These are phyloP conservation scores for Podospora australis DNA, from an alignment of 495 filamentous ascomycete species.

Conservation along the genomic window DNA sequence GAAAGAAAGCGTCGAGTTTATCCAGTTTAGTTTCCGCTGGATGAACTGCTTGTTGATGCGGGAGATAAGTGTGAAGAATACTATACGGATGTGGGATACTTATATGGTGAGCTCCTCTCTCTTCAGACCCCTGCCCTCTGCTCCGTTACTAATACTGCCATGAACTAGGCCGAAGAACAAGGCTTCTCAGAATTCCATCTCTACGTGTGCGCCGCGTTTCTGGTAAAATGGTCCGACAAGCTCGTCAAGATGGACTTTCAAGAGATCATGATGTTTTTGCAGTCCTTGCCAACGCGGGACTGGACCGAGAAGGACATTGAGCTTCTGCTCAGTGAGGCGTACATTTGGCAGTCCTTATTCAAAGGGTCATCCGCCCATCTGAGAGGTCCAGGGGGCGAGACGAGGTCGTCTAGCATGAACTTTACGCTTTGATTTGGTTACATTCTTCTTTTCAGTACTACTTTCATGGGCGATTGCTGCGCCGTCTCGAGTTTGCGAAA, in stretches of 20 bases:
- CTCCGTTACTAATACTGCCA: neutral
- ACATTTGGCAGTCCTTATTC: constrained; percentile 92
- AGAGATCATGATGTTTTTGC: constrained; percentile 99
- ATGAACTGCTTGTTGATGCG: constrained; percentile 99
- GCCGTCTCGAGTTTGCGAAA: too few species aligned
- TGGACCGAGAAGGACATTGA: constrained; percentile 99
- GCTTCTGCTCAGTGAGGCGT: constrained; percentile 88
- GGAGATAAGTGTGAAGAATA: constrained; percentile 91
- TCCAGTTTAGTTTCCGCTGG: constrained; percentile 98
- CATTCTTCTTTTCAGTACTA: too few species aligned
- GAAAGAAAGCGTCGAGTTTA: constrained; percentile 88
- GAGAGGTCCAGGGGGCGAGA: constrained; percentile 39
- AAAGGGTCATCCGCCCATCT: constrained; percentile 83
- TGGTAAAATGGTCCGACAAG: constrained; percentile 97
- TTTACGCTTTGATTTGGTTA: constrained; percentile 32
- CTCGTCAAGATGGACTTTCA: constrained; percentile 96
- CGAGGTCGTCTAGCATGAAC: constrained; percentile 28
- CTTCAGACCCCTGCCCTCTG: neutral
- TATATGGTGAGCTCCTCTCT: constrained; percentile 64
- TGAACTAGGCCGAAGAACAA: constrained; percentile 80
- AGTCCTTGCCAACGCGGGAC: constrained; percentile 84
- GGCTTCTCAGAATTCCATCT: constrained; percentile 97
- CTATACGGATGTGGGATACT: constrained; percentile 98
- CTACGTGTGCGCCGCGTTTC: constrained; percentile 95
- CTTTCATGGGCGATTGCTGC: too few species aligned